A percentile compares a stretch with the other conserved stretches of the same genome.
Conservation (phyloP, 2,329 filamentous ascomycete genomes). For the Tricladium varicosporioides region DNA sequence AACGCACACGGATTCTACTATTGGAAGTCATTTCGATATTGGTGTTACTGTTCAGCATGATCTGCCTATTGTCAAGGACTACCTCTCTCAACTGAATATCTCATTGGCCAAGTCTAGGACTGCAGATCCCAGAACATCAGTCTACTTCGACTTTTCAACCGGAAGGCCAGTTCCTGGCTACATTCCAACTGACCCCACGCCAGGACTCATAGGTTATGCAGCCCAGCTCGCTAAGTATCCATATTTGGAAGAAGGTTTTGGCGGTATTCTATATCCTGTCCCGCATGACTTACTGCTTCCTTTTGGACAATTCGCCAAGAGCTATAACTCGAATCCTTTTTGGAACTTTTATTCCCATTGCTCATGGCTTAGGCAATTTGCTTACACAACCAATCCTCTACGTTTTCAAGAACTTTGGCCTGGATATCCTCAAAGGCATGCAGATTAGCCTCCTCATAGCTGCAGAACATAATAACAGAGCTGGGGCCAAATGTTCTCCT, state of each 20-base stretch:
- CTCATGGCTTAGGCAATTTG: conserved; percentile 45
- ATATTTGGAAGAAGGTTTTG: conserved; percentile 39
- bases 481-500: conserved; percentile 17
- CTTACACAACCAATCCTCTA: conserved; percentile 43
- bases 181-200: conserved; percentile 2
- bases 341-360: conserved; percentile 41
- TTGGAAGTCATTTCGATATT: conserved; percentile 35
- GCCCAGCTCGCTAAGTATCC: conserved; percentile 34
- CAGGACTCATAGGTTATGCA: conserved; percentile 10
- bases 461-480: conserved; percentile 10
- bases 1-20: conserved; percentile 42
- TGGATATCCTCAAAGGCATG: conserved; percentile 13
- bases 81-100: conserved; percentile 45
- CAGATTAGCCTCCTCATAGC: conserved; percentile 16
- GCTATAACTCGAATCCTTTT: conserved; percentile 39
- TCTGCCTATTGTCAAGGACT: conserved; percentile 39
- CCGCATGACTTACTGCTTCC: conserved; percentile 22
- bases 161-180: conserved; percentile 7
- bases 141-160: conserved; percentile 37
- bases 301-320: conserved; percentile 24
- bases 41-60: conserved; percentile 41
- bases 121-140: conserved; percentile 1
- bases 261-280: conserved; percentile 31
- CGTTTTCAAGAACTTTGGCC: conserved; percentile 42
- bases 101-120: conserved; percentile 28